A percentile compares a stretch with the other conserved stretches of the same genome.
Evolutionary conservation across 2,329 filamentous ascomycete genomes (phyloP).

Genomic region (Aspergillus fumigatiaffinis): DNA sequence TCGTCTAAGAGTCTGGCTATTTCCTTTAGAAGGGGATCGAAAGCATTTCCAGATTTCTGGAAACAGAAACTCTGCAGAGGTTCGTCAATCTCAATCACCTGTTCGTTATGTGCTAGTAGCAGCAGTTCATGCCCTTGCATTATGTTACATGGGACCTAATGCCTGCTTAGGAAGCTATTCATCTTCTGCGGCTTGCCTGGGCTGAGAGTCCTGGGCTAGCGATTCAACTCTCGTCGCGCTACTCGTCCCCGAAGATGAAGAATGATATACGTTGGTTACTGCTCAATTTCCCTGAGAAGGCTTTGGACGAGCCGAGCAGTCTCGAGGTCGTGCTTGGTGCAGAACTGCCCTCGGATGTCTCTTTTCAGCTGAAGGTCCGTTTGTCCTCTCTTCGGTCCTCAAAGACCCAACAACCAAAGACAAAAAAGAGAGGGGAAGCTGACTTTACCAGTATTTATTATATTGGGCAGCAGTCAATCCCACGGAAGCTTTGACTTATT

Average conservation of each 20-base stretch:
- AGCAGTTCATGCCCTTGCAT: not conserved
- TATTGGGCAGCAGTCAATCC: slow-evolving; percentile 94
- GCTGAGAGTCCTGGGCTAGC: slow-evolving; percentile 77
- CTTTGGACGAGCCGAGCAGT: slow-evolving; percentile 74
- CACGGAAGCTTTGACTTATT: slow-evolving; percentile 87
- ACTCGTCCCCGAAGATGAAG: slow-evolving; percentile 68
- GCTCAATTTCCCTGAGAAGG: slow-evolving; percentile 78
- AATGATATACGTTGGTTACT: slow-evolving; percentile 76
- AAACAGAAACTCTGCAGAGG: slow-evolving; percentile 40
- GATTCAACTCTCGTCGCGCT: slow-evolving; percentile 77
- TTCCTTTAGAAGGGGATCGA: slow-evolving; percentile 66
- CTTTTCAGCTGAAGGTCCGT: slow-evolving; percentile 74
- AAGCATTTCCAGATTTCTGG: slow-evolving; percentile 48
- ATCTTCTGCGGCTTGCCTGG: slow-evolving; percentile 80
- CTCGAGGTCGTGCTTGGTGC: slow-evolving; percentile 77
- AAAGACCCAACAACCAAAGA: not conserved
- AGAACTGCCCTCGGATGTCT: slow-evolving; percentile 72
- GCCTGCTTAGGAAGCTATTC: slow-evolving; percentile 49
- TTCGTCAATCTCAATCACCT: slow-evolving; percentile 14
- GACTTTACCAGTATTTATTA: slow-evolving; percentile 64
- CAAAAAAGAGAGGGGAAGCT: not conserved
- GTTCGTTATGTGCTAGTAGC: not conserved
- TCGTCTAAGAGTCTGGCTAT: slow-evolving; percentile 84
- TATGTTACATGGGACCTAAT: slow-evolving; percentile 8
- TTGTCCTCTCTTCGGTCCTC: not conserved